These are phyloP conservation scores for Anisodus acutangulus DNA, from an alignment of 257 asterid species.

Conservation along the genomic window DNA sequence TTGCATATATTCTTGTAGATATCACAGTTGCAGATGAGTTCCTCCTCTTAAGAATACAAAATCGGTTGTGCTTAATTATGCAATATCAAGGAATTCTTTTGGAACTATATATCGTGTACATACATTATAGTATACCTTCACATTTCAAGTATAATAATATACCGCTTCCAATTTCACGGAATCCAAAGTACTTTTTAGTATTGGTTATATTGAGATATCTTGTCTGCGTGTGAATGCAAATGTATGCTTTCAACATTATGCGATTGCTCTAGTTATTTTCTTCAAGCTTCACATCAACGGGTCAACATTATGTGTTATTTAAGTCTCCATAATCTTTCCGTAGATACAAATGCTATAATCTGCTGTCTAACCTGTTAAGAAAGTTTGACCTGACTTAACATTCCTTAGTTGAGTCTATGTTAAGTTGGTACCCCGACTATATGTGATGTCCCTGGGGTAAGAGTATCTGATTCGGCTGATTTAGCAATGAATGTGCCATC, in stretches of 20 bases:
- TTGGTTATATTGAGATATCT: slow-evolving; percentile 17
- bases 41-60: slow-evolving; percentile 66
- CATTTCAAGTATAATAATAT: slow-evolving; percentile 26
- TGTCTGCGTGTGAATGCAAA: background rate
- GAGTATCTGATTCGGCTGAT: background rate
- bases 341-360: background rate
- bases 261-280: slow-evolving; percentile 6
- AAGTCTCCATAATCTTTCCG: background rate
- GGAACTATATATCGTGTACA: slow-evolving; percentile 49
- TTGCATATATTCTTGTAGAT: slow-evolving; percentile 67
- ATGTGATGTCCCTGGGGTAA: background rate
- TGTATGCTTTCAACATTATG: background rate
- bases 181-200: background rate
- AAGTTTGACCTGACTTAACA: background rate
- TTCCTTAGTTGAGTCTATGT: background rate
- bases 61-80: slow-evolving; percentile 46
- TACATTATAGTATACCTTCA: slow-evolving; percentile 27
- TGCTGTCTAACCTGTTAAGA: background rate
- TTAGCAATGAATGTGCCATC: background rate
- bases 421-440: background rate
- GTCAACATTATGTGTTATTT: background rate
- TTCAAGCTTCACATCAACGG: background rate
- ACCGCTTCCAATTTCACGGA: slow-evolving; percentile 4
- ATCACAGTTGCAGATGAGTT: slow-evolving; percentile 91
- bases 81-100: slow-evolving; percentile 25